These are phyloP conservation scores for Dentipellis sp. DNA, from an alignment of 768 basidiomycete species.

Conservation along the genomic window DNA sequence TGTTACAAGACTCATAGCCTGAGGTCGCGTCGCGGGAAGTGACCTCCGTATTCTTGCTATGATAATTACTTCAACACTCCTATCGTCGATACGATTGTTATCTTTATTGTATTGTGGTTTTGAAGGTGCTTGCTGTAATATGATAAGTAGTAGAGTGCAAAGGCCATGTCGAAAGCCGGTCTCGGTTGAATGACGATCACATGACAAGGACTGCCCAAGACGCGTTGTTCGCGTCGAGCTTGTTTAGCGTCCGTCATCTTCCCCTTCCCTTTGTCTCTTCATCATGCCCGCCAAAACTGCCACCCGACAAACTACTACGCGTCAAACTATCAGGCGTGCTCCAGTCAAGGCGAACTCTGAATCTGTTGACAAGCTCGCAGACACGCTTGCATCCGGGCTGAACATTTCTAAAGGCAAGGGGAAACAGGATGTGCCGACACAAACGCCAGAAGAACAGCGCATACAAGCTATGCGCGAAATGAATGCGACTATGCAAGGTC, in stretches of 20 bases:
- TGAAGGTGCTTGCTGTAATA: too few relatives aligned
- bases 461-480: constrained; percentile 49
- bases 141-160: too few relatives aligned
- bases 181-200: neutral
- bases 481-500: constrained; percentile 49
- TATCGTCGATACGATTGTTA: too few relatives aligned
- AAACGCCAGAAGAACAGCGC: constrained; percentile 1
- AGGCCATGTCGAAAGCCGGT: too few relatives aligned
- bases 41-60: too few relatives aligned
- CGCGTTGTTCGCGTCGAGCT: neutral
- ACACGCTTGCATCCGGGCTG: constrained; percentile 16
- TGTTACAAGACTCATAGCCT: too few relatives aligned
- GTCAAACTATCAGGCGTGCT: neutral
- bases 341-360: neutral
- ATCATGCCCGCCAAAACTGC: neutral
- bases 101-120: too few relatives aligned
- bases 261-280: neutral
- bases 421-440: neutral
- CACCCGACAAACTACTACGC: neutral
- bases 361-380: constrained; percentile 16
- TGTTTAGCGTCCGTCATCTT: neutral
- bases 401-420: constrained; percentile 17
- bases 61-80: too few relatives aligned
- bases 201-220: neutral
- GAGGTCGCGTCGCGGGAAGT: too few relatives aligned